Evolutionary conservation across 1,284 basidiomycete species (phyloP).

Genomic region (Chondrostereum purpureum): DNA sequence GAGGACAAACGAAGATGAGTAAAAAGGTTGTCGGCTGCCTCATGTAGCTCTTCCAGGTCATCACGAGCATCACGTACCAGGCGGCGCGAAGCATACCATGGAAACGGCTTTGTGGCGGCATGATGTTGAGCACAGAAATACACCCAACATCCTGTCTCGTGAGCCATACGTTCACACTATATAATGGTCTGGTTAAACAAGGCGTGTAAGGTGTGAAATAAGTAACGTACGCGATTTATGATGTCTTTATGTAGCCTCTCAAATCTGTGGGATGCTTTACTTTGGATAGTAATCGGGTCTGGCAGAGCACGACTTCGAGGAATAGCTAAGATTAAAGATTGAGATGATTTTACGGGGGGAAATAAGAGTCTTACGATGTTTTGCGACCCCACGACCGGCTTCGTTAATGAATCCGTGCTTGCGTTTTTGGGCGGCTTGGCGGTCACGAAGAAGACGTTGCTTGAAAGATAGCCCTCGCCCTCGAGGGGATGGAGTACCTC

Average conservation of each 20-base stretch:
- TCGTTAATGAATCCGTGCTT: too few species aligned
- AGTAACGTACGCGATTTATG: not conserved
- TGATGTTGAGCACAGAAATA: conserved; percentile 12
- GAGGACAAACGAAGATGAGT: not conserved
- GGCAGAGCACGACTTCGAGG: not conserved
- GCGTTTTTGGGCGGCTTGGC: too few species aligned
- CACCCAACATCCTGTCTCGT: conserved; percentile 12
- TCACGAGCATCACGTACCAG: conserved; percentile 4
- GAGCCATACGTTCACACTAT: conserved; percentile 9
- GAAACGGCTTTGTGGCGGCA: conserved; percentile 1
- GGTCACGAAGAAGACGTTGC: too few species aligned
- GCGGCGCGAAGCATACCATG: conserved; percentile 10
- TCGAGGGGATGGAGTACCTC: too few species aligned
- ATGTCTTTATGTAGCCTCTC: not conserved
- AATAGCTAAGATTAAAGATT: not conserved
- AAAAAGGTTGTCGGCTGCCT: not conserved
- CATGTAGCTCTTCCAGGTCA: not conserved
- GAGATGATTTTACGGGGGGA: not conserved
- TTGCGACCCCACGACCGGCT: too few species aligned
- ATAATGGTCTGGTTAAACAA: not conserved
- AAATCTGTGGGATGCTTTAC: not conserved
- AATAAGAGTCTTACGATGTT: too few species aligned
- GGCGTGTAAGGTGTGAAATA: not conserved
- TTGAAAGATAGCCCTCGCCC: too few species aligned
- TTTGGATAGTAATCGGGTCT: not conserved